A percentile compares a stretch with the other conserved stretches of the same genome.
These are phyloP conservation scores for Trichoderma gracile DNA, from an alignment of 2,329 filamentous ascomycete species.

Conservation along the genomic window DNA sequence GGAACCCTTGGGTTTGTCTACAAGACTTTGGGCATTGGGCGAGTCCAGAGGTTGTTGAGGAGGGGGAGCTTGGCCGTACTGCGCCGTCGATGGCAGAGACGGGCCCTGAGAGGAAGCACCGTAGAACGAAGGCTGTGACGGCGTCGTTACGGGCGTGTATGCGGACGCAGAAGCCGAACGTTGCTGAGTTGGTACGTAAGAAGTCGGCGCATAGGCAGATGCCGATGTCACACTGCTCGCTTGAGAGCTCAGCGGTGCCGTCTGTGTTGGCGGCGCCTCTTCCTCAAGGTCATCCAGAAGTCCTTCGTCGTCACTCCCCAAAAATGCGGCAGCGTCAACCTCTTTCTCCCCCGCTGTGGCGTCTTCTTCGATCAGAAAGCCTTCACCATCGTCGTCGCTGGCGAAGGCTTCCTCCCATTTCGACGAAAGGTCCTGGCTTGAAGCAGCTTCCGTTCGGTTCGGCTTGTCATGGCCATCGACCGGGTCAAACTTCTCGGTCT, in stretches of 20 bases:
- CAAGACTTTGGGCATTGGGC: constrained; percentile 76
- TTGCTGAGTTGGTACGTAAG: constrained; percentile 23
- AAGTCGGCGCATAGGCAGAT: constrained; percentile 2
- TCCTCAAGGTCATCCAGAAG: constrained; percentile 72
- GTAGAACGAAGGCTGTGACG: constrained; percentile 5
- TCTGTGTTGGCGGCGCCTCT: constrained; percentile 34
- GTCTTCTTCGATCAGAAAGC: constrained; percentile 64
- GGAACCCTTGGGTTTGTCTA: constrained; percentile 83
- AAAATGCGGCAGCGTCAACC: constrained; percentile 65
- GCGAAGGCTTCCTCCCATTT: constrained; percentile 83
- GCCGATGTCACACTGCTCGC: background rate
- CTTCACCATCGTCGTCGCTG: constrained; percentile 71
- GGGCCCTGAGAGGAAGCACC: constrained; percentile 7
- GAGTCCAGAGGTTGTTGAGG: constrained; percentile 44
- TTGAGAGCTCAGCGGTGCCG: constrained; percentile 24
- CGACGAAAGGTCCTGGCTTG: constrained; percentile 68
- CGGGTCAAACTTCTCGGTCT: background rate
- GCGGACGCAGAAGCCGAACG: constrained; percentile 15
- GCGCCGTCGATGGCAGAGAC: constrained; percentile 34
- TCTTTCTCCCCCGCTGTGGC: constrained; percentile 45
- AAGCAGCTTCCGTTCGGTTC: constrained; percentile 22
- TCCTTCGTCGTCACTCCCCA: constrained; percentile 82
- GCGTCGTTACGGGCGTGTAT: constrained; percentile 24
- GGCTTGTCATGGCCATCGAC: background rate
- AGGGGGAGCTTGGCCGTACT: constrained; percentile 43